These are phyloP conservation scores for Fraxinus platypoda DNA, from an alignment of 305 asterid genomes.

Conservation along the genomic window DNA sequence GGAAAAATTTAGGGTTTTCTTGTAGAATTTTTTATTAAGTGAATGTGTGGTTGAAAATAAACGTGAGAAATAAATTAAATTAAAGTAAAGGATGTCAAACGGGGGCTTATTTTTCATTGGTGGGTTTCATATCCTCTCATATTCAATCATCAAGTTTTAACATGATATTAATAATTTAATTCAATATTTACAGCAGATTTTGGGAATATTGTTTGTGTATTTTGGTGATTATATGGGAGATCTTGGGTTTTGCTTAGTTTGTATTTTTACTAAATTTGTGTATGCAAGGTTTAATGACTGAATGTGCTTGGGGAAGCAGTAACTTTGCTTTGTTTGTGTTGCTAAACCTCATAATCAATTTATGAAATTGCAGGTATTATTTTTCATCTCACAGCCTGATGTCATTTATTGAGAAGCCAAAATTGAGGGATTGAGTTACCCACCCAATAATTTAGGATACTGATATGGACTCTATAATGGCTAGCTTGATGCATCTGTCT, in stretches of 20 bases:
- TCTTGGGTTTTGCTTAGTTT: neutral
- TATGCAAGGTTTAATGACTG: neutral
- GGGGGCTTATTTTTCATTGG: neutral
- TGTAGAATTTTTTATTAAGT: neutral
- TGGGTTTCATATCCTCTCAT: neutral
- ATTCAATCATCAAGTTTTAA: neutral
- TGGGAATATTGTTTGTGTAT: neutral
- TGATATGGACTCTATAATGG: constrained; percentile 56
- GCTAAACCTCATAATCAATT: neutral
- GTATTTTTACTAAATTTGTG: neutral
- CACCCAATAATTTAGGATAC: constrained; percentile 90
- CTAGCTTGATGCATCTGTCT: constrained; percentile 46
- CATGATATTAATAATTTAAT: neutral
- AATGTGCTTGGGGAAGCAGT: neutral
- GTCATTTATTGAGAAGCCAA: constrained; percentile 88
- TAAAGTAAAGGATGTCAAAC: neutral
- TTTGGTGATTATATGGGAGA: neutral
- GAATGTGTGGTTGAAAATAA: neutral
- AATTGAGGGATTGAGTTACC: constrained; percentile 88
- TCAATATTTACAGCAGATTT: neutral
- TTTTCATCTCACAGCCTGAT: constrained; percentile 73
- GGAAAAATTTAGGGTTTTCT: neutral
- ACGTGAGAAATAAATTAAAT: neutral
- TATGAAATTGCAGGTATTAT: neutral
- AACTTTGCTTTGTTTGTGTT: neutral